Base-by-base conservation (phyloP, 1,139 yeast genomes). In the Sugiyamaella japonica region DNA sequence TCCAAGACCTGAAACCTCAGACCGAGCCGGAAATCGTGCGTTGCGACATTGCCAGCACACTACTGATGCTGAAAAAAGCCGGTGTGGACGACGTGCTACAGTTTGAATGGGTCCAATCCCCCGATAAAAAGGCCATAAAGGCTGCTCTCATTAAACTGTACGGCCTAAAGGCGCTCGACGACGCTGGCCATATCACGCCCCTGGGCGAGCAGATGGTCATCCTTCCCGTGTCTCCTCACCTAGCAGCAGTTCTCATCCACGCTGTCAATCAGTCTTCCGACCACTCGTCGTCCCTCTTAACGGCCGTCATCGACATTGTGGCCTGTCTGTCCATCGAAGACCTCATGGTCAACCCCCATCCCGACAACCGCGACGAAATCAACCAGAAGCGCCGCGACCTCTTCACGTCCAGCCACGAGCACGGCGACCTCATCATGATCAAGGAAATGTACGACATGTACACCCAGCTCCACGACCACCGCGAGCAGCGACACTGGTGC, bases 301-400 rank as follows among this genome's bases (percentile, higher is more conserved):
- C 75, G 1, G 81, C 85, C 1, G 96, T 89, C 1, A 78, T 93
- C 39, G 98, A 93, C 67, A 89, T 95, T 50, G 95, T 88, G 1
- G 84, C 98, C 0, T 91, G 98, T 71, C 77, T 95, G 38, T 89
- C 97, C 4, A 97, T 93, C 3, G 98, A 93, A 61, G 93, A 91
- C 65, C 76, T 95, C 64, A 72, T 95, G 31, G 67, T 88, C 61
- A 89, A 87, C 59, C 96, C 96, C 5, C 79, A 83, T 50, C 85
- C 89, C 2, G 96, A 90, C 56, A 73, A 77, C 56, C 77, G 99
- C 59, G 97, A 93, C 64, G 96, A 87, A 57, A 81, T 91, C 17
- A 81, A 84, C 67, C 79, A 75, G 60, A 64, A 66, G 32, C 68
- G 77, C 17, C 66, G 66, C 29, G 65, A 68, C 56, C 74, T 82